These are phyloP conservation scores for Penicillium sp. DNA, from an alignment of 2,329 filamentous ascomycete genomes.

Conservation along the genomic window DNA sequence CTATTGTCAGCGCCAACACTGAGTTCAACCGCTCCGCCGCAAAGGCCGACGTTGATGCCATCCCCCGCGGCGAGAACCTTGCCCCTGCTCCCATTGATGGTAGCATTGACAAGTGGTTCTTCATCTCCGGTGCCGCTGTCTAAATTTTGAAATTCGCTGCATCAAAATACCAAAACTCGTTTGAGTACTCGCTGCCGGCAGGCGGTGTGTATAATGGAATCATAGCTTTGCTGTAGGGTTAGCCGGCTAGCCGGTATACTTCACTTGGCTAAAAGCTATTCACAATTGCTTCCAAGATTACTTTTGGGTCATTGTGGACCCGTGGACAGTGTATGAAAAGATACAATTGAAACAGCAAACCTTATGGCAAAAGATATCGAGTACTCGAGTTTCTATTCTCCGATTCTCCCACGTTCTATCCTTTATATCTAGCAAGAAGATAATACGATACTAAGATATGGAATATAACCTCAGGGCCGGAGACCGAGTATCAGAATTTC, in stretches of 20 bases:
- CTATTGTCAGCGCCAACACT: slow-evolving; percentile 67
- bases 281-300: neutral
- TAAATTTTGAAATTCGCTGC: slow-evolving; percentile 46
- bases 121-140: slow-evolving; percentile 94
- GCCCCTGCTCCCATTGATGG: slow-evolving; percentile 84
- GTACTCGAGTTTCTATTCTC: neutral
- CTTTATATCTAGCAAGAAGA: slow-evolving; percentile 2
- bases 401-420: neutral
- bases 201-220: slow-evolving; percentile 6
- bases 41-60: slow-evolving; percentile 67
- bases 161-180: slow-evolving; percentile 25
- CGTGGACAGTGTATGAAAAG: no score
- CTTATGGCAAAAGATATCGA: neutral
- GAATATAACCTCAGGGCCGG: no score
- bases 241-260: neutral
- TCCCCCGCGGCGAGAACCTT: slow-evolving; percentile 78
- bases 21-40: slow-evolving; percentile 65
- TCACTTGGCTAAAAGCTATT: neutral
- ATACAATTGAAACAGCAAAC: neutral
- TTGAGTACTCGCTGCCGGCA: slow-evolving; percentile 3
- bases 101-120: slow-evolving; percentile 99
- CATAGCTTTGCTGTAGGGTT: neutral
- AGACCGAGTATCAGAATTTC: no score
- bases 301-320: neutral
- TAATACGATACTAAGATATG: slow-evolving; percentile 12